These are phyloP conservation scores for Tardiomyces digboiensis DNA, from an alignment of 1,139 yeast species.

Conservation along the genomic window DNA sequence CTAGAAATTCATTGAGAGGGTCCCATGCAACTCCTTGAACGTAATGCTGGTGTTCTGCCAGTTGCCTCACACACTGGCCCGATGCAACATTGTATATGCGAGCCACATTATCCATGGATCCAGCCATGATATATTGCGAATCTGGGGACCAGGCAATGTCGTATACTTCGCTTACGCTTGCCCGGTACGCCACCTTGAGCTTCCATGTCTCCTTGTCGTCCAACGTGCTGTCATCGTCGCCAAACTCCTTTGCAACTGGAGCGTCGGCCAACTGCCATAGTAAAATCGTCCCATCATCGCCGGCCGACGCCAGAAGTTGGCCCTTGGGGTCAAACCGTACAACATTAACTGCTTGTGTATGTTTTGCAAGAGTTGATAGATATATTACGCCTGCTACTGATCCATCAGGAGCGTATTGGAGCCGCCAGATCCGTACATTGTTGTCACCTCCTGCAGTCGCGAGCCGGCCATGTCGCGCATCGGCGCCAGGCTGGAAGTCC, in stretches of 20 bases:
- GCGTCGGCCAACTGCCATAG: slow-evolving; percentile 60
- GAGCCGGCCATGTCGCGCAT: slow-evolving; percentile 32
- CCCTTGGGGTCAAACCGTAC: slow-evolving; percentile 65
- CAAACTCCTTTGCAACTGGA: slow-evolving; percentile 9
- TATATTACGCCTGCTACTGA: slow-evolving; percentile 24
- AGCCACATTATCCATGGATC: slow-evolving; percentile 83
- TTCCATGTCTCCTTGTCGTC: slow-evolving; percentile 62
- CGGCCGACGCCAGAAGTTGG: slow-evolving; percentile 70
- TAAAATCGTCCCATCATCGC: slow-evolving; percentile 87
- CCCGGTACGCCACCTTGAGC: slow-evolving; percentile 42
- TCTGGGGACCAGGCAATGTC: slow-evolving; percentile 93
- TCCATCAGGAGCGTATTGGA: slow-evolving; percentile 18
- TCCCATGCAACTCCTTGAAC: slow-evolving; percentile 98
- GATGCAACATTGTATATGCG: slow-evolving; percentile 51
- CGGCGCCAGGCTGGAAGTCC: slow-evolving; percentile 53
- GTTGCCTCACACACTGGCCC: slow-evolving; percentile 52
- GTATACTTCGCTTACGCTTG: slow-evolving; percentile 61
- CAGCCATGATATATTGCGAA: slow-evolving; percentile 64
- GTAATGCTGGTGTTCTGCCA: slow-evolving; percentile 73
- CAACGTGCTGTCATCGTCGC: slow-evolving; percentile 27
- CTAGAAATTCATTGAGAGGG: slow-evolving; percentile 64
- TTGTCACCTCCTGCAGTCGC: slow-evolving; percentile 96
- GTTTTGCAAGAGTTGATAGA: slow-evolving; percentile 71
- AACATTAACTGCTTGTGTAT: slow-evolving; percentile 90
- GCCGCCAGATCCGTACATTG: slow-evolving; percentile 59